Evolutionary conservation across 2,329 filamentous ascomycete species (phyloP), one percentile per base, ranked within the genome.

Genomic region (Colletotrichum shisoi): DNA sequence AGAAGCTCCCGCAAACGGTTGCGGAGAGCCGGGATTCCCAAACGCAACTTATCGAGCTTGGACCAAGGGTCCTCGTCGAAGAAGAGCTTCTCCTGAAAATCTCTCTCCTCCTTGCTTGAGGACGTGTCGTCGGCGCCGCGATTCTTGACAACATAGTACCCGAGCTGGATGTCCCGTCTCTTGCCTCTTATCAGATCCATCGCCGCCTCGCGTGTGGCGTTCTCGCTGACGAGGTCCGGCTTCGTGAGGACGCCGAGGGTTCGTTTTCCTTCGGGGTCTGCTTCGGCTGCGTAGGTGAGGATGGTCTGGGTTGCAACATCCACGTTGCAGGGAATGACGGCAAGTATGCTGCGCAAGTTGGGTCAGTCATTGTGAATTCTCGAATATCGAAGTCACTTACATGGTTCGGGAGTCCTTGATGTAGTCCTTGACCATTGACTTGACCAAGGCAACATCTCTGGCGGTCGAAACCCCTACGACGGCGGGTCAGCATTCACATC

Each of bases 181-280:
- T 70, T 64, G 4, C 72, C 71, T 1, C 48, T 27, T 1, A 74
- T n/a, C 0, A 74, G 52, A 9, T 68, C 59, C 44, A 69, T 66
- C 1, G 69, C 64, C 6, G 63, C 67, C 3, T 58, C 59, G 1
- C 73, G 67, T 0, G 67, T 72, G 13, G 69, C 72, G 0, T 53
- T 51, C 46, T 74, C 72, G 3, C 44, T 34, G 46, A 82, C 76
- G 0, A 80, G 73, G 61, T 84, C 81, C 0, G 80, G 79, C 68
- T 84, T 84, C 0, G 82, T 84, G 0, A 84, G 72, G 3, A 84
- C 75, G 0, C 80, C 81, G 8, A 85, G 72, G 0, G 82, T 85
- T 0, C 83, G 70, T 4, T 73, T 68, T 0, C 82, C 82, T 0
- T 76, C 62, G 0, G 79, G 77, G 13, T 85, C 83, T 0, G 66